Evolutionary conservation across 1,284 basidiomycete genomes (phyloP), one percentile per base, ranked within the genome.

Genomic region (Pascua sp.): DNA sequence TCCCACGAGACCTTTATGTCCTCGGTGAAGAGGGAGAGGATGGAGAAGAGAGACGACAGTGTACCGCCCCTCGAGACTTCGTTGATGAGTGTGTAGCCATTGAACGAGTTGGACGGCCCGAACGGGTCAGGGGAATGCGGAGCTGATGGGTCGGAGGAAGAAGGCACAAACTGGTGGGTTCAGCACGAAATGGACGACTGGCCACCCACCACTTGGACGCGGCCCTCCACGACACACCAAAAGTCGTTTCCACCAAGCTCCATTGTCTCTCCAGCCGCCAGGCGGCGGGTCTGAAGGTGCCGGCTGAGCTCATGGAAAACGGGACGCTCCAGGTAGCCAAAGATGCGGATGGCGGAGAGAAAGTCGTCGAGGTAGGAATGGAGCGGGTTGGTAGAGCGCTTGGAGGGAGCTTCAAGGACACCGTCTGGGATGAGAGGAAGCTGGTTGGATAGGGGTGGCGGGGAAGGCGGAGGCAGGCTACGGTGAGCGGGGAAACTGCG

Each of bases 301-400:
- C 93, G 82, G 1, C 91, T 91, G 42, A 97, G 83, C 77, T 97
- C 93, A 69, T 96, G 92, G 72, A 97, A 97, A 61, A 92, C 91
- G 0, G 92, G 92, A 77, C 93, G 94, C 78, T 96, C 92, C 37
- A 96, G 81, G 73, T 95, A 97, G 18, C 93, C 94, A 69, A 97
- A 97, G 11, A 97, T 90, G 53, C 92, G 84, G 57, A 97, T 90
- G 5, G 93, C 93, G 64, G 93, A 88, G 47, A 97, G 76, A 70
- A 97, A 96, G 68, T 97, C 94, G 72, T 96, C 93, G 38, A 97
- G 81, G 70, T 96, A 96, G 68, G 94, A 93, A 71, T 94, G 91
- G 69, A 96, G 92, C 3, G 79, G 68, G 5, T 86, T 84, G 8
- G 87, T 83, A 0, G 86, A 67, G 10, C 69, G 55, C 17, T 55